Evolutionary conservation across 768 basidiomycete genomes (phyloP).

Genomic region (Paxillus involutus): DNA sequence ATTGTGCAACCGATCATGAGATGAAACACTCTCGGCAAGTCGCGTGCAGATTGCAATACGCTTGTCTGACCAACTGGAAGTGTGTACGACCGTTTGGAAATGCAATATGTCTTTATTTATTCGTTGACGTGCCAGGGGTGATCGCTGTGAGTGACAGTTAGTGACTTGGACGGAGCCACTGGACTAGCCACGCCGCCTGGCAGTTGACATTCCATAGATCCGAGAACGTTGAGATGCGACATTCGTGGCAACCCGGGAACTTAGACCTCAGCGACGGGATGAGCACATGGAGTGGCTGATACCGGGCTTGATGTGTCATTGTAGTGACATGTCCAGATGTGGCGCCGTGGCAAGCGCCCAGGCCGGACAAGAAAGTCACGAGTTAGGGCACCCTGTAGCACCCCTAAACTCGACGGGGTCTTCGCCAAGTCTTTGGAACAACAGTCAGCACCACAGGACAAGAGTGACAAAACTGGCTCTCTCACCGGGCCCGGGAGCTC

Average conservation of each 20-base stretch:
- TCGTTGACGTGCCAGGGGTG: neutral
- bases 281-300: too few species aligned
- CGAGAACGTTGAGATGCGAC: neutral
- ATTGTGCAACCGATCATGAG: neutral
- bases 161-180: neutral
- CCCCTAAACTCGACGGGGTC: too few species aligned
- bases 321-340: too few species aligned
- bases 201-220: neutral
- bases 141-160: neutral
- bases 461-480: neutral
- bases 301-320: neutral
- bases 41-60: neutral
- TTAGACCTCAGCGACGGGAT: neutral
- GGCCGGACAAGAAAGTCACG: too few species aligned
- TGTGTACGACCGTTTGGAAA: too few species aligned
- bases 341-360: too few species aligned
- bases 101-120: neutral
- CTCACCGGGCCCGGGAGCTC: neutral
- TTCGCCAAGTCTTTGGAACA: neutral
- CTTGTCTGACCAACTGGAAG: neutral
- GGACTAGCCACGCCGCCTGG: neutral
- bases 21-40: neutral
- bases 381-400: too few species aligned
- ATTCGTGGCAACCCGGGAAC: neutral
- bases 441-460: neutral